phyloP scores from a whole-genome alignment of 768 basidiomycete genomes.

The Gymnopilus junonius region DNA sequence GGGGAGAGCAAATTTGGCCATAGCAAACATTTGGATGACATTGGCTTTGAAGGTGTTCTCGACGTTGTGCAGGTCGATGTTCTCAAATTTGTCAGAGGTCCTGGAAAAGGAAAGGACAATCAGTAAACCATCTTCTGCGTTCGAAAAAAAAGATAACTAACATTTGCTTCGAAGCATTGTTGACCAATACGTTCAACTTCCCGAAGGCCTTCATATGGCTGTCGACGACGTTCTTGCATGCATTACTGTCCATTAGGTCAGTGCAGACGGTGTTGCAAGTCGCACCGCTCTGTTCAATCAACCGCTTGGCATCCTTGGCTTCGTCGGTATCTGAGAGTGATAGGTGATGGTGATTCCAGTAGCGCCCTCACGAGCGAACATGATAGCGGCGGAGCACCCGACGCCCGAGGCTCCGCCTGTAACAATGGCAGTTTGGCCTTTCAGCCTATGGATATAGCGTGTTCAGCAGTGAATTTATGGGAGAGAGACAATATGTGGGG shows the following conservation, averaged over 20 bases:
- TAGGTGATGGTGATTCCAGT: constrained; percentile 56
- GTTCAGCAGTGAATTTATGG: no score
- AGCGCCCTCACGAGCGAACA: constrained; percentile 55
- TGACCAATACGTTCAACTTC: constrained; percentile 58
- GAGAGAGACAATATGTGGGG: no score
- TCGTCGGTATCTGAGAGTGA: constrained; percentile 58
- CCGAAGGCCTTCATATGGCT: constrained; percentile 49
- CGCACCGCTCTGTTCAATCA: no score
- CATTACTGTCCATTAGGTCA: constrained; percentile 46
- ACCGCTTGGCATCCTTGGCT: no score
- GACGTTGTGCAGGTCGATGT: constrained; percentile 56
- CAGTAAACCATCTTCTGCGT: no score
- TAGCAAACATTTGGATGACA: constrained; percentile 61
- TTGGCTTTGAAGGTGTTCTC: constrained; percentile 59
- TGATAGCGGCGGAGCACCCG: constrained; percentile 51
- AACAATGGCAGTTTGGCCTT: constrained; percentile 38
- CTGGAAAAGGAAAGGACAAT: no score
- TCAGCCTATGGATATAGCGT: constrained; percentile 21
- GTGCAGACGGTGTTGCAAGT: constrained; percentile 43
- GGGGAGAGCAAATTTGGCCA: constrained; percentile 59
- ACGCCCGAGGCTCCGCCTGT: constrained; percentile 52
- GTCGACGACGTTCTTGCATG: constrained; percentile 49
- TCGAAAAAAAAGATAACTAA: constrained; percentile 12
- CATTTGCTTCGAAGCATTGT: constrained; percentile 61
- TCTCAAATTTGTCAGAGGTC: constrained; percentile 46